Evolutionary conservation across 179 eudicot genomes (phyloP).

Genomic region (Heliamphora pulchella): DNA sequence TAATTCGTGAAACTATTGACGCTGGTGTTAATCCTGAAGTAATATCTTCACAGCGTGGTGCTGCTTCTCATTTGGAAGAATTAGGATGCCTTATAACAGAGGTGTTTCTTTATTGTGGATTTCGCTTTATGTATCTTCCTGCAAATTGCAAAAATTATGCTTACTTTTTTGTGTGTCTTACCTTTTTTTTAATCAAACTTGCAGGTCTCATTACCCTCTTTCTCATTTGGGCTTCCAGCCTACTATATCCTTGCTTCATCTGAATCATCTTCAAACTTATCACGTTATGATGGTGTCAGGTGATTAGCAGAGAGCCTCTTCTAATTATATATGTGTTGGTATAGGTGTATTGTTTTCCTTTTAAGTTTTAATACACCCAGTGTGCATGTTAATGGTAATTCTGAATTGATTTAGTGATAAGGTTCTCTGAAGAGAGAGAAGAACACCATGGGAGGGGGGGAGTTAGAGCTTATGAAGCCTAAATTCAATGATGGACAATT

Average conservation of each 20-base stretch:
- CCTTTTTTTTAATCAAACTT: constrained; percentile 7
- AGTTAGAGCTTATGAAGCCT: not conserved
- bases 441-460: not conserved
- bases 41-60: constrained; percentile 54
- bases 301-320: constrained; percentile 17
- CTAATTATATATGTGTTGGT: not conserved
- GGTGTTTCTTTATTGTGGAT: constrained; percentile 32
- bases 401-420: not conserved
- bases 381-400: not conserved
- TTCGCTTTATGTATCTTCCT: constrained; percentile 8
- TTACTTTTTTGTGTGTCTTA: not conserved
- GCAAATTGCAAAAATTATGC: not conserved
- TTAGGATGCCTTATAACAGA: constrained; percentile 75
- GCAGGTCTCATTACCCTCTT: constrained; percentile 91
- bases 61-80: constrained; percentile 81
- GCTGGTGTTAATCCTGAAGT: constrained; percentile 77
- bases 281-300: constrained; percentile 96
- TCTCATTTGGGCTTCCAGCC: constrained; percentile 93
- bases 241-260: constrained; percentile 95
- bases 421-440: not conserved
- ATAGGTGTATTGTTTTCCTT: not conserved
- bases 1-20: constrained; percentile 82
- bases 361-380: not conserved
- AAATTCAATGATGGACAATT: not conserved
- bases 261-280: constrained; percentile 88